Base-by-base conservation (phyloP, 345 rosid genomes). In the Salix koriyanagi region DNA sequence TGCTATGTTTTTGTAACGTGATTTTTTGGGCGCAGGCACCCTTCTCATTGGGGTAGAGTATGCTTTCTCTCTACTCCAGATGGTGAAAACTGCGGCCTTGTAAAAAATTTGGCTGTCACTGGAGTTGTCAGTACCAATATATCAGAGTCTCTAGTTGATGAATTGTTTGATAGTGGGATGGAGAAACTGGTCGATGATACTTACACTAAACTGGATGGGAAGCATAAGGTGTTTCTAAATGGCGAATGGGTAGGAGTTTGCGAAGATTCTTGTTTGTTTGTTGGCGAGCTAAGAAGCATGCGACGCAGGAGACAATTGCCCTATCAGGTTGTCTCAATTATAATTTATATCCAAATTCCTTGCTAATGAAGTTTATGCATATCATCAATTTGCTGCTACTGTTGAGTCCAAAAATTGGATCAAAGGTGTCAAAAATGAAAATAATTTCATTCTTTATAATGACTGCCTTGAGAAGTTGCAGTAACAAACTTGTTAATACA, bases 11-110 rank as follows among this genome's bases (percentile, higher is more conserved):
- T 65, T 66, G 50, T 79, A 69, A 76, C 75, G 18, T 78, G 48
- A 30, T 70, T 72, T 82, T 77, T 65, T 85, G 71, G 67, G 19
- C 44, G 77, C 89, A 91, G 99, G 78, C 97, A 91, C 81, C 99
- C 99, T 72, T 93, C 99, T 76, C 99, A 95, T 72, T 91, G 99
- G 98, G 99, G 99, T 72, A 91, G 89, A 84, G 90, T 91, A 73
- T 93, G 99, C 87, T 91, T 93, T 84, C 86, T 93, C 65, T 93
- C 99, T 16, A 95, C 98, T 25, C 94, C 99, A 10, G 98, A 93
- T 84, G 99, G 97, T 68, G 98, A 95, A 86, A 93, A 95, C 74
- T 95, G 99, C 82, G 99, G 99, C 60, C 99, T 95, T 65, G 98
- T 95, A 50, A 95, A 95, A 84, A 95, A 93, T 73, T 77, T 95